phyloP scores from a whole-genome alignment of 139 green algal genomes.

The Desmodesmus armatus region DNA sequence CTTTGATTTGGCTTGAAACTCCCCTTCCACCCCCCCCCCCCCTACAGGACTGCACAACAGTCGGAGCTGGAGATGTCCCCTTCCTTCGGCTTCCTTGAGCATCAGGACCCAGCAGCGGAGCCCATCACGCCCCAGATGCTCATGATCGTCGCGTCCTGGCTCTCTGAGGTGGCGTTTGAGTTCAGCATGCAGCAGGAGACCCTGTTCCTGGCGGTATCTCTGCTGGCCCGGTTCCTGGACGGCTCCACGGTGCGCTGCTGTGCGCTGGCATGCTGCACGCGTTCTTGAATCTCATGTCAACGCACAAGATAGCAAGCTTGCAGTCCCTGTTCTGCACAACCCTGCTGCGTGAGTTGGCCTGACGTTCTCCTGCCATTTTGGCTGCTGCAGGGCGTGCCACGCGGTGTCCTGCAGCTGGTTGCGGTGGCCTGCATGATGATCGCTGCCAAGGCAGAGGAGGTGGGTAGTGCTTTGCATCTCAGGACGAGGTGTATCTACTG shows the following conservation, averaged over 20 bases:
- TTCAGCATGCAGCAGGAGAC: conserved; percentile 72
- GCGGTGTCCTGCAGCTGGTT: conserved; percentile 67
- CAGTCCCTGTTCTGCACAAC: no score
- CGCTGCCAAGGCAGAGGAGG: conserved; percentile 75
- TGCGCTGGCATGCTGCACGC: no score
- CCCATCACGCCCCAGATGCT: conserved; percentile 66
- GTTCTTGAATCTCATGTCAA: no score
- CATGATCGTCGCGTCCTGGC: conserved; percentile 58
- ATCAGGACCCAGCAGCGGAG: not conserved
- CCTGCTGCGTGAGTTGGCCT: no score
- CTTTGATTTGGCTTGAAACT: no score
- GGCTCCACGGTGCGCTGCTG: conserved; percentile 10
- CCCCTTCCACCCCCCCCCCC: not conserved
- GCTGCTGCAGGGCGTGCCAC: conserved; percentile 51
- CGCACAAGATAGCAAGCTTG: no score
- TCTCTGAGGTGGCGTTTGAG: conserved; percentile 67
- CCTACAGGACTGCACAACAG: not conserved
- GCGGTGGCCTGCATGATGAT: conserved; percentile 64
- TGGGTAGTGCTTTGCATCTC: no score
- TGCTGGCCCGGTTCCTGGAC: conserved; percentile 71
- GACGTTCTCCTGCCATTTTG: no score
- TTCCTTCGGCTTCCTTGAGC: conserved; percentile 3
- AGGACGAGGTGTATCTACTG: no score
- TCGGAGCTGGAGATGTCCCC: conserved; percentile 6
- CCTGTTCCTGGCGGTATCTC: conserved; percentile 58